Base-by-base conservation (phyloP, 352 stramenopile species). In the Globisporangium viniferum region DNA sequence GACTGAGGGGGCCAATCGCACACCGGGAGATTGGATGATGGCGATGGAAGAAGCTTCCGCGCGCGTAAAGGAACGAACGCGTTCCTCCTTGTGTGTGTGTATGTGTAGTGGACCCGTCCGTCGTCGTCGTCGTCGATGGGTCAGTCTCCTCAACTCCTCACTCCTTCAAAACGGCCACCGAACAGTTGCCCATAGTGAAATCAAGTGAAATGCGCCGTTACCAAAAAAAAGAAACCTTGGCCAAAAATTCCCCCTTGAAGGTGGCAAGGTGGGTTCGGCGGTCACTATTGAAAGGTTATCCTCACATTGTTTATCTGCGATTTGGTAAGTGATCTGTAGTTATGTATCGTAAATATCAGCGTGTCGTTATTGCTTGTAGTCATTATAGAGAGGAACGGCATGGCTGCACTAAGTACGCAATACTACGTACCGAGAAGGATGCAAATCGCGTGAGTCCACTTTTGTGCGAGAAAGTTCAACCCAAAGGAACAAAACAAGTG, bases 401-500 rank as follows among this genome's bases (percentile, higher is more conserved):
- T 20, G 12, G 14, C 6, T 48, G 14, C 15, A n/a, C 41, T 49
- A 9, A 5, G 41, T 48, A 48, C 41, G 41, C 41, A n/a, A 48
- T 48, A n/a, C 41, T 14, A 15, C 14, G 31, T 33, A 33, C 31
- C 31, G 36, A 44, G 12, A 48, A 4, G 41, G 15, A 49, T 10
- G 18, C 44, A 51, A 51, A 51, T 51, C 44, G 44, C 44, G 44
- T 22, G 44, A 51, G 44, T 24, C 44, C 44, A 51, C 44, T 8
- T 51, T 51, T 51, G 44, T 51, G 44, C 10, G 18, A 51, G 44
- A 51, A 51, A 51, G 44, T 51, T 51, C 44, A 51, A 51, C 44
- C 18, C 18, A 51, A 20, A 48, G 39, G 15, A 14, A 46, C 39
- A 46, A 46, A 18, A 46, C 39, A 46, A 51, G 44, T 51, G 44